Percentiles rank a stretch among this genome's conserved stretches.
Evolutionary conservation across 1,284 basidiomycete genomes (phyloP).

Genomic region (Ganoderma lucidum): DNA sequence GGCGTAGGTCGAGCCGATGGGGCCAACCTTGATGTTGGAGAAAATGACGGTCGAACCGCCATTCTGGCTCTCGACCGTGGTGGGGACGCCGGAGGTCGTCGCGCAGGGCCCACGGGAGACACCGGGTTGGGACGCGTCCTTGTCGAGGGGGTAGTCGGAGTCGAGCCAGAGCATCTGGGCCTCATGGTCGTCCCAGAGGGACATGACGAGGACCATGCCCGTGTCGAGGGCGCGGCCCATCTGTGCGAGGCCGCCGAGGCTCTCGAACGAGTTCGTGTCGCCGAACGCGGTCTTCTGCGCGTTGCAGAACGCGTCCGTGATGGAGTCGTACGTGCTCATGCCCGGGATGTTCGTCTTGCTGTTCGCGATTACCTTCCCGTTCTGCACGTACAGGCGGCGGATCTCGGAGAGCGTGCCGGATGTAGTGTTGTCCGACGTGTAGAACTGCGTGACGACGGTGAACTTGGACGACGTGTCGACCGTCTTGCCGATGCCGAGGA

Average conservation of each 20-base stretch:
- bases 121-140: constrained; percentile 51
- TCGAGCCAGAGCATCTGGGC: constrained; percentile 71
- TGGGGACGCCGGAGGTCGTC: constrained; percentile 54
- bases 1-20: constrained; percentile 56
- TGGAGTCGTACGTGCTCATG: constrained; percentile 45
- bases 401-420: constrained; percentile 56
- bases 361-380: constrained; percentile 60
- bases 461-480: constrained; percentile 55
- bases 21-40: constrained; percentile 66
- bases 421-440: constrained; percentile 53
- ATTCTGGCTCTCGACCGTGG: constrained; percentile 50
- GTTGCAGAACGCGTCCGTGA: constrained; percentile 48
- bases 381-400: constrained; percentile 61
- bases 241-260: constrained; percentile 46
- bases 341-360: constrained; percentile 53
- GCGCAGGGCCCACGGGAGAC: constrained; percentile 61
- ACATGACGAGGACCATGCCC: constrained; percentile 64
- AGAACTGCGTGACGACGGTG: constrained; percentile 59
- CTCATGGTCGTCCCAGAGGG: constrained; percentile 64
- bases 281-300: constrained; percentile 48
- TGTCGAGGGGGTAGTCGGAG: constrained; percentile 56
- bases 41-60: constrained; percentile 55
- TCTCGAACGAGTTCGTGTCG: constrained; percentile 46
- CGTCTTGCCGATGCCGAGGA: constrained; percentile 55
- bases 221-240: constrained; percentile 54